These are phyloP conservation scores for Pleurotus citrinopileatus DNA, from an alignment of 768 basidiomycete genomes.

Conservation along the genomic window DNA sequence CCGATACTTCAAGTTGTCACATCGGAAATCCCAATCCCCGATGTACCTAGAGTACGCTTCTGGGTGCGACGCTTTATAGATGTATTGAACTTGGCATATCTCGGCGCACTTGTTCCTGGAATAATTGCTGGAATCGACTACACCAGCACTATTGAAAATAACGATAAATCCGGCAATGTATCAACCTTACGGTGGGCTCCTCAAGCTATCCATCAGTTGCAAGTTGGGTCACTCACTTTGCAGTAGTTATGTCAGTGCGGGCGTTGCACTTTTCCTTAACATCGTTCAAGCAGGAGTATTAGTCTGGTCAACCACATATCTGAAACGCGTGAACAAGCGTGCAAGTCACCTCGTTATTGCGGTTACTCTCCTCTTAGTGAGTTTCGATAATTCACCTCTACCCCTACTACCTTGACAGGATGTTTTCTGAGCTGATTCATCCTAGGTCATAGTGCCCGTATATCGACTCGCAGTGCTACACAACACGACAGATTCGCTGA, in stretches of 20 bases:
- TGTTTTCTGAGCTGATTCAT: neutral
- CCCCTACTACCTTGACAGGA: neutral
- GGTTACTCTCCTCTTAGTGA: conserved; percentile 28
- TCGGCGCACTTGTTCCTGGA: conserved; percentile 28
- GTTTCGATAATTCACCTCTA: conserved; percentile 13
- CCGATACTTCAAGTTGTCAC: conserved; percentile 21
- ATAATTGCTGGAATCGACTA: conserved; percentile 26
- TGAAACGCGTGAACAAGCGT: conserved; percentile 24
- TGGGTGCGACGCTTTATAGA: conserved; percentile 27
- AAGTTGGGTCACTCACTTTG: neutral
- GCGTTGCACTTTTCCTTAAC: conserved; percentile 13
- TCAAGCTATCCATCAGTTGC: neutral
- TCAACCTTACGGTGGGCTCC: conserved; percentile 19
- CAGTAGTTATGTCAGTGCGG: conserved; percentile 23
- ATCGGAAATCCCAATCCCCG: conserved; percentile 12
- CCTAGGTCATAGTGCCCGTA: conserved; percentile 29
- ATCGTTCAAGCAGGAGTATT: conserved; percentile 13
- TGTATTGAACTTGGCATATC: conserved; percentile 22
- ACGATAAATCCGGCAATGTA: conserved; percentile 16
- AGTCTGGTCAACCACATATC: conserved; percentile 21
- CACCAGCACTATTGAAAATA: conserved; percentile 15
- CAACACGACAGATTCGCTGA: conserved; percentile 29
- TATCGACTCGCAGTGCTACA: conserved; percentile 41
- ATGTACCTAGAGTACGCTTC: conserved; percentile 25
- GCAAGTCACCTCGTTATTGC: conserved; percentile 19